Conservation (phyloP, 1,284 basidiomycete genomes). For the Sphagnurus paluster region DNA sequence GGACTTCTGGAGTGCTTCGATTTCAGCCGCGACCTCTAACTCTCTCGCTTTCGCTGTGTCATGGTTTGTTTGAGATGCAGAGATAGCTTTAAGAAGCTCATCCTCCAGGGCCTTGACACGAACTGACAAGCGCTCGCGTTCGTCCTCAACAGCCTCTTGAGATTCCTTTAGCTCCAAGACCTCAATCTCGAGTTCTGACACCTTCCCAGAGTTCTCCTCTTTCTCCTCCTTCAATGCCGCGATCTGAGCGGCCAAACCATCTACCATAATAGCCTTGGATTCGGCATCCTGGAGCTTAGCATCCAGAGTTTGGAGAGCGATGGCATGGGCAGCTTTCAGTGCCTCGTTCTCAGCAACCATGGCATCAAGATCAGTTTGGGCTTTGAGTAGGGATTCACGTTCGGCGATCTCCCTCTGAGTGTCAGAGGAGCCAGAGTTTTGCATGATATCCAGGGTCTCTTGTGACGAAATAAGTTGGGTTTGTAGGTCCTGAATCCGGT, state of each 20-base stretch:
- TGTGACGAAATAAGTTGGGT: slow-evolving; percentile 50
- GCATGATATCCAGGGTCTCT: slow-evolving; percentile 52
- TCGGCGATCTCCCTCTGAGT: slow-evolving; percentile 55
- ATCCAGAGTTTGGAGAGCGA: slow-evolving; percentile 47
- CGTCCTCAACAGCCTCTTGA: slow-evolving; percentile 65
- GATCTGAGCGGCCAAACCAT: slow-evolving; percentile 53
- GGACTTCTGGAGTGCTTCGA: slow-evolving; percentile 41
- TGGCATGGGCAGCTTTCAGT: slow-evolving; percentile 50
- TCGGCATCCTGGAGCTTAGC: slow-evolving; percentile 46
- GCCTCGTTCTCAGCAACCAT: slow-evolving; percentile 54
- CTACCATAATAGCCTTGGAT: slow-evolving; percentile 42
- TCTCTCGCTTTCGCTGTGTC: slow-evolving; percentile 56
- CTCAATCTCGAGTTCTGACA: slow-evolving; percentile 79
- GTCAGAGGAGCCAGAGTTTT: slow-evolving; percentile 41
- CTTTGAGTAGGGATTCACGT: slow-evolving; percentile 62
- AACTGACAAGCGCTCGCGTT: slow-evolving; percentile 44
- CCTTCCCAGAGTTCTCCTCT: slow-evolving; percentile 72
- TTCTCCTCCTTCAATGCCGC: slow-evolving; percentile 60
- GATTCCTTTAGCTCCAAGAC: slow-evolving; percentile 75
- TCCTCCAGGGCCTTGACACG: slow-evolving; percentile 54
- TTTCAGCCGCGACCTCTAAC: slow-evolving; percentile 40
- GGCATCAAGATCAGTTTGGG: slow-evolving; percentile 59
- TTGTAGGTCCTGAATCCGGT: slow-evolving; percentile 52
- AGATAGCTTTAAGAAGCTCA: slow-evolving; percentile 46
- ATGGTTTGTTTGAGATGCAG: slow-evolving; percentile 49